A percentile compares a stretch with the other conserved stretches of the same genome.
phyloP scores from a whole-genome alignment of 140 eudicot genomes.

The Bidens hawaiensis region DNA sequence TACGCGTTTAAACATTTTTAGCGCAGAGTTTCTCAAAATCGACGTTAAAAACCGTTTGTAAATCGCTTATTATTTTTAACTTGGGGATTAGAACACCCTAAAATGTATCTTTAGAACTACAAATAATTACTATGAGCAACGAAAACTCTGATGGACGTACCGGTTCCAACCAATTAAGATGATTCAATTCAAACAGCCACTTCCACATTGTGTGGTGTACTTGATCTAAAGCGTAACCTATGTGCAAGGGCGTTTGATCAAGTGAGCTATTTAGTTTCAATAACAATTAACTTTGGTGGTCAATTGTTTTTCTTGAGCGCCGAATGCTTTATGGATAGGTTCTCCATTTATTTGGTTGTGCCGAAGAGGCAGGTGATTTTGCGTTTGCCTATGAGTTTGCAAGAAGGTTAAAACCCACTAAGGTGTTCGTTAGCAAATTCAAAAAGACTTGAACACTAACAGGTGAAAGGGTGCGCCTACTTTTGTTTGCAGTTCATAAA shows the following conservation, averaged over 20 bases:
- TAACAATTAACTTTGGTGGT: slow-evolving; percentile 62
- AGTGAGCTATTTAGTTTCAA: slow-evolving; percentile 54
- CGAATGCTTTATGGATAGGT: slow-evolving; percentile 60
- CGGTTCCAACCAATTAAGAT: slow-evolving; percentile 48
- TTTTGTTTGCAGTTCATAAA: slow-evolving; percentile 55
- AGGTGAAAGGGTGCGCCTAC: slow-evolving; percentile 49
- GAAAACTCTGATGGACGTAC: slow-evolving; percentile 35
- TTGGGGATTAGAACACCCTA: too few species aligned
- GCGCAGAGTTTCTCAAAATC: too few species aligned
- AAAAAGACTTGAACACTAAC: slow-evolving; percentile 45
- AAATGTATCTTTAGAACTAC: too few species aligned
- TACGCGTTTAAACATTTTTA: too few species aligned
- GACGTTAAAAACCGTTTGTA: too few species aligned
- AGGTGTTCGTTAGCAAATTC: slow-evolving; percentile 45
- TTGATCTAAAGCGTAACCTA: slow-evolving; percentile 57
- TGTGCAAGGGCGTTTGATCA: slow-evolving; percentile 37
- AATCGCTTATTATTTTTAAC: too few species aligned
- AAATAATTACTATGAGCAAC: slow-evolving; percentile 25
- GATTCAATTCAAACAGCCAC: slow-evolving; percentile 50
- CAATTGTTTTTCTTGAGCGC: slow-evolving; percentile 64
- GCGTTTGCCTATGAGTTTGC: slow-evolving; percentile 70
- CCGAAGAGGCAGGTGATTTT: slow-evolving; percentile 44
- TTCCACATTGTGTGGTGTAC: slow-evolving; percentile 54
- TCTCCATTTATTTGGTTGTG: slow-evolving; percentile 44
- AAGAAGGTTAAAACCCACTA: slow-evolving; percentile 33